Conservation (phyloP, 192 early-diverging fungal species). For the Podila epigama region DNA sequence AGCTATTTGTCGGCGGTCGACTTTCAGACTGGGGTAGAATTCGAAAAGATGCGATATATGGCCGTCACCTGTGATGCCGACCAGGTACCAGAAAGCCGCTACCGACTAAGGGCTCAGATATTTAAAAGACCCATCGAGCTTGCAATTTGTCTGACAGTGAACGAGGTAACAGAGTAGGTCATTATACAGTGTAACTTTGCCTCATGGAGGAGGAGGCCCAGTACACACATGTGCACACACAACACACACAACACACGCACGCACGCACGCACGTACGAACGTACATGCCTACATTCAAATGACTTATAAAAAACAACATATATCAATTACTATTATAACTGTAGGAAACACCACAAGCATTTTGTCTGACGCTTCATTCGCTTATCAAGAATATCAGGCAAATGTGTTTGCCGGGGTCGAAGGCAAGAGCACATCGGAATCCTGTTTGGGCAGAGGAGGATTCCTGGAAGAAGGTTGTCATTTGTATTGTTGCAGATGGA, state of each 20-base stretch:
- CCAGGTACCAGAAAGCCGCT: constrained; percentile 62
- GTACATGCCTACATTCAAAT: no score
- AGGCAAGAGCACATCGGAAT: constrained; percentile 24
- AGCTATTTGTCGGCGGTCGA: constrained; percentile 61
- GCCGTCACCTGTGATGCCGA: constrained; percentile 73
- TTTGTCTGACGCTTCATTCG: constrained; percentile 41
- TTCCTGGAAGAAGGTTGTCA: constrained; percentile 44
- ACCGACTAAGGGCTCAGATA: constrained; percentile 69
- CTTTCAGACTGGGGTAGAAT: constrained; percentile 61
- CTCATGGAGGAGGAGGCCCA: no score
- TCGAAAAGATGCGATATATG: constrained; percentile 75
- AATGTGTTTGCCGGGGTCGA: constrained; percentile 28
- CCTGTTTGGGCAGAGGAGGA: constrained; percentile 39
- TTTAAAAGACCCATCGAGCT: constrained; percentile 80
- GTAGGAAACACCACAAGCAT: constrained; percentile 46
- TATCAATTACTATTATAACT: constrained; percentile 11
- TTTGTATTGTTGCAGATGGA: constrained; percentile 47
- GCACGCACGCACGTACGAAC: no score
- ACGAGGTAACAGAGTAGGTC: constrained; percentile 42
- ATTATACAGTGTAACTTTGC: no score
- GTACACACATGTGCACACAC: no score
- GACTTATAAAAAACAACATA: no score
- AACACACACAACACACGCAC: no score
- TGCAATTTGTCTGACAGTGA: constrained; percentile 94
- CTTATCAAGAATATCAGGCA: constrained; percentile 41